These are phyloP conservation scores for Penicillium freii DNA, from an alignment of 2,329 filamentous ascomycete genomes.

Conservation along the genomic window DNA sequence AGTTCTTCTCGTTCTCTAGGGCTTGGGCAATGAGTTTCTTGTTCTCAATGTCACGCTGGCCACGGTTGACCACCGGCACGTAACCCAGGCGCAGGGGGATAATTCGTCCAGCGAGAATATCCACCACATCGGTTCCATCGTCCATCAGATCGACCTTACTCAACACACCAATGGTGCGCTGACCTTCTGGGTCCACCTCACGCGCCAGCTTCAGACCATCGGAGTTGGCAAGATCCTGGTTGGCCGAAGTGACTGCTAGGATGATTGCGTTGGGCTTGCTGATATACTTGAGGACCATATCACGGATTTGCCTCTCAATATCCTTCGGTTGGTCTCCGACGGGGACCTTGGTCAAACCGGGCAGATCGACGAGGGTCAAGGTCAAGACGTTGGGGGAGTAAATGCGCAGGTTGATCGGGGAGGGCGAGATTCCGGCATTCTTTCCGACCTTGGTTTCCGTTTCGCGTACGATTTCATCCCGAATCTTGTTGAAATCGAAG, in stretches of 20 bases:
- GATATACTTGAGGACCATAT: conserved; percentile 99
- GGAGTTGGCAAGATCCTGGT: conserved; percentile 97
- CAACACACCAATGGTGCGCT: conserved; percentile 95
- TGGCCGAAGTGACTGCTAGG: conserved; percentile 91
- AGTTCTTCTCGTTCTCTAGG: conserved; percentile 90
- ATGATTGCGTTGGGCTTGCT: conserved; percentile 98
- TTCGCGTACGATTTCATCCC: conserved; percentile 95
- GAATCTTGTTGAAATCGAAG: conserved; percentile 96
- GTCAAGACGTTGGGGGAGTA: conserved; percentile 98
- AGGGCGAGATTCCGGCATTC: conserved; percentile 94
- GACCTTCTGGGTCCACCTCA: conserved; percentile 95
- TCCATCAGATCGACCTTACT: conserved; percentile 99
- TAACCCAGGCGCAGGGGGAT: conserved; percentile 94
- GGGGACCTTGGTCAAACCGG: conserved; percentile 92
- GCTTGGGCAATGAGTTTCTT: conserved; percentile 91
- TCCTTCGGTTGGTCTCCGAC: conserved; percentile 95
- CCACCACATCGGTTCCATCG: conserved; percentile 94
- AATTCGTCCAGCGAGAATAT: conserved; percentile 95
- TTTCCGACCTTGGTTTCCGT: conserved; percentile 94
- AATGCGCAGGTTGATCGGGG: conserved; percentile 95
- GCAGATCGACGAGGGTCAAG: conserved; percentile 91
- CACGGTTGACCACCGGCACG: conserved; percentile 95
- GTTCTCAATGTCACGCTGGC: conserved; percentile 97
- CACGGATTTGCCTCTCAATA: conserved; percentile 92
- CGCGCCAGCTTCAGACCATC: conserved; percentile 94